Conservation (phyloP, 2,329 filamentous ascomycete genomes). For the Neospermospora avenae region DNA sequence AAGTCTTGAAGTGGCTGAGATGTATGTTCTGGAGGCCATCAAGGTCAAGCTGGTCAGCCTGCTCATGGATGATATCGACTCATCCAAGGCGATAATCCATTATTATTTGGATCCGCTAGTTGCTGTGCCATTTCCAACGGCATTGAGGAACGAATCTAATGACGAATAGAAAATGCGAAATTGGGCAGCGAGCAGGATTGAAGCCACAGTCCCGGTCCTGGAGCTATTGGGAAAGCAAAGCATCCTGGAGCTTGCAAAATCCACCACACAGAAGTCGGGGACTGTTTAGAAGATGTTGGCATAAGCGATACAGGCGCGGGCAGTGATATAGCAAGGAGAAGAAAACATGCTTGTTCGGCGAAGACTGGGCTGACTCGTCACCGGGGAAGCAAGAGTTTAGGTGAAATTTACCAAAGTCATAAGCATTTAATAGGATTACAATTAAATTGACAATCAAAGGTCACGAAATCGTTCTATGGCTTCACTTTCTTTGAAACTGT, state of each 20-base stretch:
- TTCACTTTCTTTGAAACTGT: not conserved
- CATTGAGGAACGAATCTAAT: not conserved
- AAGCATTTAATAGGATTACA: too few relatives aligned
- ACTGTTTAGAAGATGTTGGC: conserved; percentile 3
- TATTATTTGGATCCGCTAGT: not conserved
- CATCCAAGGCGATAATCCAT: not conserved
- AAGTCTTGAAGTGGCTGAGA: not conserved
- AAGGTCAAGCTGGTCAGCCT: not conserved
- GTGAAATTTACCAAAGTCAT: too few relatives aligned
- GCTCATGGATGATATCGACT: not conserved
- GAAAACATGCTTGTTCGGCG: too few relatives aligned
- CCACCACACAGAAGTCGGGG: conserved; percentile 7
- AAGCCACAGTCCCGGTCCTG: not conserved
- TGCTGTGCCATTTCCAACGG: not conserved
- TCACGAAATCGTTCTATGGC: too few relatives aligned
- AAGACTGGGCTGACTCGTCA: too few relatives aligned
- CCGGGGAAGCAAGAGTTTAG: too few relatives aligned
- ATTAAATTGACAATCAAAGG: too few relatives aligned
- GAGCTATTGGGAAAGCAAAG: conserved; percentile 6
- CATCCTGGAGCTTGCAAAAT: conserved; percentile 6
- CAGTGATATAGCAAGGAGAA: not conserved
- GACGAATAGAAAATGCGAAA: conserved; percentile 6
- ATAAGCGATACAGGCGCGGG: not conserved
- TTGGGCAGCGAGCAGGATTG: conserved; percentile 4
- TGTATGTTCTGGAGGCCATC: not conserved